phyloP scores from a whole-genome alignment of 305 asterid species.

The Solanum hybrid region DNA sequence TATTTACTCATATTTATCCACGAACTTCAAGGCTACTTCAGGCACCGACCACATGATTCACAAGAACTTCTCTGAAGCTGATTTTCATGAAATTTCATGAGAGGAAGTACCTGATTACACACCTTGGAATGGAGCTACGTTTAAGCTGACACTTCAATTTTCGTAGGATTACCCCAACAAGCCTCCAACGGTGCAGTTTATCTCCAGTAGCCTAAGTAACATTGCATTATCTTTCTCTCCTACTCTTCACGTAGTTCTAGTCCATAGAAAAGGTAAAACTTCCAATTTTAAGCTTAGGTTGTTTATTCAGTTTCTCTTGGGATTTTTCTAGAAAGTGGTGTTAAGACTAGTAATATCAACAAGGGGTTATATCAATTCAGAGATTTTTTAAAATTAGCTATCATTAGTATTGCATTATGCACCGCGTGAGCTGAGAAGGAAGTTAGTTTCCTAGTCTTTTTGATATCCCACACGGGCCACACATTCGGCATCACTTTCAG shows the following conservation, averaged over 20 bases:
- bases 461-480: background rate
- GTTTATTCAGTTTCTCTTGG: background rate
- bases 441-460: background rate
- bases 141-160: constrained; percentile 80
- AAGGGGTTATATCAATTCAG: background rate
- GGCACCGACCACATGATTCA: constrained; percentile 24
- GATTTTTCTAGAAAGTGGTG: too few species aligned
- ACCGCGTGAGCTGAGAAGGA: background rate
- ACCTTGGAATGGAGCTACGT: constrained; percentile 38
- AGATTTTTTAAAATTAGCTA: background rate
- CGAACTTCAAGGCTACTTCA: constrained; percentile 8
- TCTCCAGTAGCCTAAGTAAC: constrained; percentile 31
- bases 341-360: background rate
- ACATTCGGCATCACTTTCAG: background rate
- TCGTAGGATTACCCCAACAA: constrained; percentile 84
- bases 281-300: background rate
- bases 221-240: background rate
- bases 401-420: background rate
- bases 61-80: constrained; percentile 23
- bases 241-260: background rate
- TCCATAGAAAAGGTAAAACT: background rate
- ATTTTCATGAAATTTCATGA: constrained; percentile 7
- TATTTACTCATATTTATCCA: constrained; percentile 26
- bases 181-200: constrained; percentile 83
- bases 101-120: background rate